phyloP scores from a whole-genome alignment of 257 asterid species.

The Solanum ossicruentum region DNA sequence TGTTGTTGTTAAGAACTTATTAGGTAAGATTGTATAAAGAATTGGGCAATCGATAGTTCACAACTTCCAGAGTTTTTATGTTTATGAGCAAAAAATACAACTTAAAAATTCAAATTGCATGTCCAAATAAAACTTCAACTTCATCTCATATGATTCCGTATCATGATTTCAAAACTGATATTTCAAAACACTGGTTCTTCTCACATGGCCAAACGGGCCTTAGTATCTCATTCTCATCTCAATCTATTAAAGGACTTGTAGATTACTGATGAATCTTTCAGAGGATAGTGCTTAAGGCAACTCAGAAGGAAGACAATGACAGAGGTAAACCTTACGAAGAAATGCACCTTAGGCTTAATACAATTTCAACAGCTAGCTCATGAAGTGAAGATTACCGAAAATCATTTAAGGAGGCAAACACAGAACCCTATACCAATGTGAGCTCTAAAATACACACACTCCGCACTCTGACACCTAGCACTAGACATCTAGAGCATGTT shows the following conservation, averaged over 20 bases:
- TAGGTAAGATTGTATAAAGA: too few species aligned
- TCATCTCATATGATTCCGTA: too few species aligned
- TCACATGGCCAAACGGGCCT: too few species aligned
- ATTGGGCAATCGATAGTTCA: too few species aligned
- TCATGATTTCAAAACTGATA: too few species aligned
- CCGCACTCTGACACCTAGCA: neutral
- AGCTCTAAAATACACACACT: neutral
- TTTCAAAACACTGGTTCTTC: too few species aligned
- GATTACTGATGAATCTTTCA: neutral
- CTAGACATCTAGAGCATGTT: neutral
- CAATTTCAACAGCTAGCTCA: neutral
- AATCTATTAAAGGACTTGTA: neutral
- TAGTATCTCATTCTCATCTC: neutral
- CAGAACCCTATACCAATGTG: neutral
- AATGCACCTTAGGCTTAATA: neutral
- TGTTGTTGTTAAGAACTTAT: too few species aligned
- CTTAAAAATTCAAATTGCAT: too few species aligned
- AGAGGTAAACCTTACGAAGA: neutral
- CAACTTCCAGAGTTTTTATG: too few species aligned
- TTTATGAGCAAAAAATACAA: too few species aligned
- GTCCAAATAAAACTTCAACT: too few species aligned
- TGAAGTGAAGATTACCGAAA: neutral
- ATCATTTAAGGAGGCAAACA: neutral
- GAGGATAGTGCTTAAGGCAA: neutral
- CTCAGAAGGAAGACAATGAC: neutral